phyloP scores from a whole-genome alignment of 345 rosid species.

The Acer saccharum region DNA sequence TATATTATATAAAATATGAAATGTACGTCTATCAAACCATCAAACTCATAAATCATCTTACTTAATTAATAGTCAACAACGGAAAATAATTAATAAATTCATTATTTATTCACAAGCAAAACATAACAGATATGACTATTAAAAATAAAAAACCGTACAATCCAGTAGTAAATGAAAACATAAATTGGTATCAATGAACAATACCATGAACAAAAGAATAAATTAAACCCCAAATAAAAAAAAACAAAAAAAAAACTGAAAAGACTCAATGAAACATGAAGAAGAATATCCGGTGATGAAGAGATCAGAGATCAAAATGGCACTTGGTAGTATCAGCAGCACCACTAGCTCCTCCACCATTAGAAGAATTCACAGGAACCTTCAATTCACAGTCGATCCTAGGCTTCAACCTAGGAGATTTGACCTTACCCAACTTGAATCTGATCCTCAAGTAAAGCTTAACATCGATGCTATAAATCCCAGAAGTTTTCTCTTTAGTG shows the following conservation, averaged over 20 bases:
- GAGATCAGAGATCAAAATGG: constrained; percentile 45
- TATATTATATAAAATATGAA: not conserved
- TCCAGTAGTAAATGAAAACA: not conserved
- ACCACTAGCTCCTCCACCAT: constrained; percentile 25
- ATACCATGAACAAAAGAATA: not conserved
- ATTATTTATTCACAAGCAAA: constrained; percentile 9
- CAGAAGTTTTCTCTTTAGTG: constrained; percentile 37
- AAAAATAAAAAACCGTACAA: not conserved
- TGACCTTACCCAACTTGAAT: constrained; percentile 61
- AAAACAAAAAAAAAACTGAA: not conserved
- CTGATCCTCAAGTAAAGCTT: constrained; percentile 57
- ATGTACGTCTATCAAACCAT: not conserved
- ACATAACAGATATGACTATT: not conserved
- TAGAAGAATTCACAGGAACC: constrained; percentile 44
- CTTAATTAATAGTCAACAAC: not conserved
- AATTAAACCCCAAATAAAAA: not conserved
- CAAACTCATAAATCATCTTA: not conserved
- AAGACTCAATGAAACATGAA: constrained; percentile 9
- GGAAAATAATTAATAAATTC: not conserved
- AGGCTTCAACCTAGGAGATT: constrained; percentile 52
- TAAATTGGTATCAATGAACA: not conserved
- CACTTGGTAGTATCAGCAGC: constrained; percentile 41
- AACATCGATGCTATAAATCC: constrained; percentile 54
- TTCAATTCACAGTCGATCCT: constrained; percentile 58
- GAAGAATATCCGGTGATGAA: not conserved